Evolutionary conservation across 2,329 filamentous ascomycete species (phyloP), one percentile per base, ranked within the genome.

Genomic region (Stagonosporopsis cucurbitacearum): DNA sequence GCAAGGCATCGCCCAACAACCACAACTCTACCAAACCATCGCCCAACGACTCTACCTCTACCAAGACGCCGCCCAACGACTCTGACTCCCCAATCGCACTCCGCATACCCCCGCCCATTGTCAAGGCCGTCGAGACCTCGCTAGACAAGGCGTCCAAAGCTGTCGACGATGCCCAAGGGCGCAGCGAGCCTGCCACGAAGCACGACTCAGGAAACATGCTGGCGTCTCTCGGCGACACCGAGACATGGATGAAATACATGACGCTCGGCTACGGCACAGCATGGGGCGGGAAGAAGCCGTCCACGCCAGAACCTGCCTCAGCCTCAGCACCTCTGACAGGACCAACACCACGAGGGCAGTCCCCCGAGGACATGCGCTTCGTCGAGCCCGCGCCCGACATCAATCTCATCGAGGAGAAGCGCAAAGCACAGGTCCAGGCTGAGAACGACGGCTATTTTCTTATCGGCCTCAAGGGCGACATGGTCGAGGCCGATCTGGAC

Each of bases 391-490:
- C 67, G 4, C 74, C 75, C 3, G 78, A 81, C 39, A 71, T 79
- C 9, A 75, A 79, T 44, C 57, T 67, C 20, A 80, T 88, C 64
- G 82, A 88, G 67, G 84, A 82, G 60, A 89, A 86, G 65, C 79
- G 91, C 47, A 90, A 87, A 66, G 59, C 60, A 1, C 79, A 80
- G 49, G 75, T 77, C 26, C 69, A 57, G 12, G 69, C 67, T 15
- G 80, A 82, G 57, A 79, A 79, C 52, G 63, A 70, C n/a, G 83
- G 82, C 0, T 80, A 82, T 60, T 93, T 86, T 65, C 77, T 92
- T 20, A 84, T 93, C 53, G 89, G 89, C 0, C 80, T 92, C 6
- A 82, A 84, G 60, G 88, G 88, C 6, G 81, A 88, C 32, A 80
- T 90, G 28, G 83, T 86, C 12, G 81, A 84, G 37, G 69, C 57